Evolutionary conservation across 2,329 filamentous ascomycete species (phyloP).

Genomic region (Paecilomyces variotii): DNA sequence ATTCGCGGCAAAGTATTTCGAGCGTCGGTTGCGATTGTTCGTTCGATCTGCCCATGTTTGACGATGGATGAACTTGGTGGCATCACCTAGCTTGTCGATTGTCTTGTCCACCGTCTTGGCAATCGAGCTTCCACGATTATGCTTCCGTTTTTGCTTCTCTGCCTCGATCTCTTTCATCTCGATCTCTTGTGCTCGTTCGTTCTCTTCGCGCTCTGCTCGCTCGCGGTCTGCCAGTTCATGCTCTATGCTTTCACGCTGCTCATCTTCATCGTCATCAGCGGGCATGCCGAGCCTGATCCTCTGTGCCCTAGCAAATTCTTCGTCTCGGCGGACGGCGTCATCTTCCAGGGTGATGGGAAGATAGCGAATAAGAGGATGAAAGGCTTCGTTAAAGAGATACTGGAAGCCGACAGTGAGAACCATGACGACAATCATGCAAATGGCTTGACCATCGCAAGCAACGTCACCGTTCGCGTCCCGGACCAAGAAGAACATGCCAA

Average conservation of each 20-base stretch:
- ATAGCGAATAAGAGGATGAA: constrained; percentile 77
- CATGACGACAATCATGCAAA: constrained; percentile 72
- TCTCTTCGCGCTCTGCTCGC: constrained; percentile 28
- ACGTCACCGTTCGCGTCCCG: constrained; percentile 46
- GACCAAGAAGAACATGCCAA: constrained; percentile 82
- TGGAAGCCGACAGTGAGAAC: constrained; percentile 71
- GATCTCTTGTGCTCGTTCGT: constrained; percentile 39
- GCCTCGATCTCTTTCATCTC: constrained; percentile 36
- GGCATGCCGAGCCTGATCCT: constrained; percentile 58
- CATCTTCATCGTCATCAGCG: constrained; percentile 45
- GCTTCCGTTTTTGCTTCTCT: constrained; percentile 12
- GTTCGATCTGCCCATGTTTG: constrained; percentile 39
- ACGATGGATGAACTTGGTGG: constrained; percentile 18
- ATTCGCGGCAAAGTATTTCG: constrained; percentile 31
- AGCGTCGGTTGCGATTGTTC: constrained; percentile 30
- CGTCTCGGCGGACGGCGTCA: constrained; percentile 82
- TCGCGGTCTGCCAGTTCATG: constrained; percentile 40
- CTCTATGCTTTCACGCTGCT: constrained; percentile 37
- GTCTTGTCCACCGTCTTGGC: constrained; percentile 3
- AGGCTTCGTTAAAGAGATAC: constrained; percentile 69
- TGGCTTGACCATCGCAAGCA: constrained; percentile 66
- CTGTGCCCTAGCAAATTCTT: constrained; percentile 76
- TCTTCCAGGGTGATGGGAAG: constrained; percentile 93
- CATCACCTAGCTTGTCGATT: constrained; percentile 1
- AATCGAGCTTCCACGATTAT: constrained; percentile 1